Conservation (phyloP, 2,329 filamentous ascomycete genomes). For the Cordyceps farinosa region DNA sequence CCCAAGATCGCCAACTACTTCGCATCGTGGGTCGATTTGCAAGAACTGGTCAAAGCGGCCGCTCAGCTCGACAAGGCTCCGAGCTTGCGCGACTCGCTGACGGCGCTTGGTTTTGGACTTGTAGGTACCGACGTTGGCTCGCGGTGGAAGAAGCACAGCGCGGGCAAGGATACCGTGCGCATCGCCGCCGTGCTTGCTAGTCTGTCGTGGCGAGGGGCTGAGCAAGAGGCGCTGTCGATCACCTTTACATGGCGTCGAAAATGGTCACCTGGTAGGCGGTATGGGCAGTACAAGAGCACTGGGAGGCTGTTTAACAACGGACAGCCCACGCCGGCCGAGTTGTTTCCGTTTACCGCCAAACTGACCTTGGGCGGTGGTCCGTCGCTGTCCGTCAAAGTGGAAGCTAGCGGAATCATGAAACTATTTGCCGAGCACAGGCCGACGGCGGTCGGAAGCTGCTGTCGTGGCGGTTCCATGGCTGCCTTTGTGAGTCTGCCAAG, state of each 20-base stretch:
- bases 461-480: not conserved
- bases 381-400: not conserved
- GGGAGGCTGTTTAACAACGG: slow-evolving; percentile 3
- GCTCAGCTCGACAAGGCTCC: not conserved
- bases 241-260: slow-evolving; percentile 2
- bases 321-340: not conserved
- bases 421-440: not conserved
- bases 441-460: not conserved
- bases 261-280: not conserved
- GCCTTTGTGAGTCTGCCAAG: slow-evolving; percentile 7
- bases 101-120: not conserved
- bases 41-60: slow-evolving; percentile 7
- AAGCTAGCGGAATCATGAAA: not conserved
- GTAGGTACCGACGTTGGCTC: not conserved
- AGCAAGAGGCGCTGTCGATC: not conserved
- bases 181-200: not conserved
- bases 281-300: not conserved
- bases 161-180: slow-evolving; percentile 5
- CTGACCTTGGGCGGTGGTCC: not conserved
- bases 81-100: slow-evolving; percentile 10
- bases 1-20: slow-evolving; percentile 9
- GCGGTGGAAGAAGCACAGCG: slow-evolving; percentile 8
- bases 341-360: slow-evolving; percentile 6
- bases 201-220: not conserved
- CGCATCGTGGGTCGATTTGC: slow-evolving; percentile 3